phyloP scores from a whole-genome alignment of 2,329 filamentous ascomycete genomes.

The Sclerotinia subarctica region DNA sequence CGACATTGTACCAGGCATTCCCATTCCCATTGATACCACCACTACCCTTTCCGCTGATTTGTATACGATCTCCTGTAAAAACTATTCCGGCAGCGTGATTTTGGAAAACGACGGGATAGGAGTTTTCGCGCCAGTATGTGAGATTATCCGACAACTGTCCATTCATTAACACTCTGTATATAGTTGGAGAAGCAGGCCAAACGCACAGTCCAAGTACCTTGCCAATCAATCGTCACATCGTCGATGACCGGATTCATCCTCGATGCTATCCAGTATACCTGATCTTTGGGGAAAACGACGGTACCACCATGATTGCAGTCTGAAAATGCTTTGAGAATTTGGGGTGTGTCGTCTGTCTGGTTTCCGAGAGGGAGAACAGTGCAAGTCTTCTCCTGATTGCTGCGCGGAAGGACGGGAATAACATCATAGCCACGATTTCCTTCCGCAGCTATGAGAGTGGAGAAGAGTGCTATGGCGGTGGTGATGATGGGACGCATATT shows the following conservation, averaged over 20 bases:
- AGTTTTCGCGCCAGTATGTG: constrained; percentile 53
- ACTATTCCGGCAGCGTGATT: constrained; percentile 54
- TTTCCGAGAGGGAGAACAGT: constrained; percentile 42
- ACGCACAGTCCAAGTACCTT: constrained; percentile 48
- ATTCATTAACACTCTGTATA: neutral
- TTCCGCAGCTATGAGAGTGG: neutral
- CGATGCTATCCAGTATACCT: constrained; percentile 51
- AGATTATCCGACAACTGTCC: constrained; percentile 48
- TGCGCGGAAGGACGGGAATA: constrained; percentile 14
- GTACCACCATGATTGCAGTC: constrained; percentile 48
- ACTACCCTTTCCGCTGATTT: constrained; percentile 50
- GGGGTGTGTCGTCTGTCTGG: constrained; percentile 49
- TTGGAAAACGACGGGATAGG: constrained; percentile 52
- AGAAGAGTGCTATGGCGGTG: neutral
- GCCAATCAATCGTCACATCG: constrained; percentile 52
- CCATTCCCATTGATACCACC: constrained; percentile 55
- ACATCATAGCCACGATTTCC: neutral
- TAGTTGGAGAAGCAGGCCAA: neutral
- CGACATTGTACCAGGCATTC: constrained; percentile 52
- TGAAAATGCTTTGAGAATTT: constrained; percentile 50
- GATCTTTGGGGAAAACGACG: constrained; percentile 49
- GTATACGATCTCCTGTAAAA: constrained; percentile 49
- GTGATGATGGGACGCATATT: constrained; percentile 9
- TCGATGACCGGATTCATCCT: constrained; percentile 49
- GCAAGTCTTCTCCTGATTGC: constrained; percentile 34